phyloP scores from a whole-genome alignment of 805 yeast species.

The Yamadazyma scolyti region DNA sequence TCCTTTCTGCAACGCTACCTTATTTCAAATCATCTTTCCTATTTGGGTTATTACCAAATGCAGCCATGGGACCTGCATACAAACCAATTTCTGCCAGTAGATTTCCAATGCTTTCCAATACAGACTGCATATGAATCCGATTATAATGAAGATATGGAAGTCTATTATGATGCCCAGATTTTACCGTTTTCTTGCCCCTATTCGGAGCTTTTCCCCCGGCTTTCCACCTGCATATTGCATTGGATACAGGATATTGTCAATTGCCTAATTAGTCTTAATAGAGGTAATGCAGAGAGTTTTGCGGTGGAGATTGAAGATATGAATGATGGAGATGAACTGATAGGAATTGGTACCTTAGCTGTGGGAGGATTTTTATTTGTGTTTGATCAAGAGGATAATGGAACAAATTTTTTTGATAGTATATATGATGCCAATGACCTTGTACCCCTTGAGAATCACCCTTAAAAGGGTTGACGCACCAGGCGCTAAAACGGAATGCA shows the following conservation, averaged over 20 bases:
- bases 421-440: too few species aligned
- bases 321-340: constrained; percentile 33
- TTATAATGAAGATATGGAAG: constrained; percentile 30
- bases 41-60: constrained; percentile 4
- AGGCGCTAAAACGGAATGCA: too few species aligned
- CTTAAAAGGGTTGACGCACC: too few species aligned
- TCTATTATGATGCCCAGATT: constrained; percentile 11
- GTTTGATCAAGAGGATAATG: constrained; percentile 36
- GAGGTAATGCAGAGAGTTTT: constrained; percentile 40
- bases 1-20: constrained; percentile 3
- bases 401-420: constrained; percentile 29
- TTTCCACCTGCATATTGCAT: constrained; percentile 25
- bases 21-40: constrained; percentile 8
- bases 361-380: constrained; percentile 32
- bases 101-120: constrained; percentile 31
- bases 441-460: too few species aligned
- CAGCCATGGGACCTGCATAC: constrained; percentile 10
- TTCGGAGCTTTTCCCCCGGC: constrained; percentile 9
- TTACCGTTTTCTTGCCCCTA: constrained; percentile 5
- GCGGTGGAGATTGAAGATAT: constrained; percentile 23
- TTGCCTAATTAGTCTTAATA: constrained; percentile 27
- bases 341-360: constrained; percentile 21
- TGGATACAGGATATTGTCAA: constrained; percentile 30
- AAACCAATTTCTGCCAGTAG: constrained; percentile 14
- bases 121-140: constrained; percentile 34